These are phyloP conservation scores for Aureobasidium leucospermi DNA, from an alignment of 2,329 filamentous ascomycete genomes.

Conservation along the genomic window DNA sequence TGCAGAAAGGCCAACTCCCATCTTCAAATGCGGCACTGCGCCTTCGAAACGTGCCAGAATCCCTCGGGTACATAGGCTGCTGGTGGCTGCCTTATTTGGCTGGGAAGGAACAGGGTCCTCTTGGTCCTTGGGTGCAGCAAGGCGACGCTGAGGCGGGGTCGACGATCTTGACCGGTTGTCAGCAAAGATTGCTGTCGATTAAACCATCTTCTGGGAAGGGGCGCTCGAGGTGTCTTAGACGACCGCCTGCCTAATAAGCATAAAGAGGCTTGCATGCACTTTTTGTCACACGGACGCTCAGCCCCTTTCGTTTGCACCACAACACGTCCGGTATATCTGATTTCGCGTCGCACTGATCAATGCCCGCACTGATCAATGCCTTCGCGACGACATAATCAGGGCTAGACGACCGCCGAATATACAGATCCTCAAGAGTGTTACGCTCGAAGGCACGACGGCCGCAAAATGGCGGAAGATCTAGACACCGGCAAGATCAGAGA, in stretches of 20 bases:
- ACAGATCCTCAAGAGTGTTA: background rate
- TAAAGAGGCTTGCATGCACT: background rate
- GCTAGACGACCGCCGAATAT: background rate
- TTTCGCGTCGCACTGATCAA: background rate
- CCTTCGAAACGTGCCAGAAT: background rate
- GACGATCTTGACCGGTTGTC: conserved; percentile 5
- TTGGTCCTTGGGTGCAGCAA: background rate
- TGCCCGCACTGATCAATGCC: background rate
- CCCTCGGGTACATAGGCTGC: background rate
- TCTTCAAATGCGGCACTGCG: conserved; percentile 12
- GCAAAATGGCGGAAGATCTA: conserved; percentile 29
- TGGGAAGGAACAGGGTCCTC: background rate
- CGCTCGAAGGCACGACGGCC: background rate
- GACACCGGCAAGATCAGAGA: conserved; percentile 51
- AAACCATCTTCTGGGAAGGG: background rate
- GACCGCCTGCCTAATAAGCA: background rate
- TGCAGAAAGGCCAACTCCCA: background rate
- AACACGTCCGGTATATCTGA: background rate
- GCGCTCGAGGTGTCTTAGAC: background rate
- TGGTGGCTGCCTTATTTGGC: conserved; percentile 3
- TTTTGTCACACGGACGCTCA: background rate
- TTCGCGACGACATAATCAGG: background rate
- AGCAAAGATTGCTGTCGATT: background rate
- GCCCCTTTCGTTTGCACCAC: background rate
- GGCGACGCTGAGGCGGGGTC: conserved; percentile 8